These are phyloP conservation scores for Colletotrichum sp. DNA, from an alignment of 2,329 filamentous ascomycete genomes.

Conservation along the genomic window DNA sequence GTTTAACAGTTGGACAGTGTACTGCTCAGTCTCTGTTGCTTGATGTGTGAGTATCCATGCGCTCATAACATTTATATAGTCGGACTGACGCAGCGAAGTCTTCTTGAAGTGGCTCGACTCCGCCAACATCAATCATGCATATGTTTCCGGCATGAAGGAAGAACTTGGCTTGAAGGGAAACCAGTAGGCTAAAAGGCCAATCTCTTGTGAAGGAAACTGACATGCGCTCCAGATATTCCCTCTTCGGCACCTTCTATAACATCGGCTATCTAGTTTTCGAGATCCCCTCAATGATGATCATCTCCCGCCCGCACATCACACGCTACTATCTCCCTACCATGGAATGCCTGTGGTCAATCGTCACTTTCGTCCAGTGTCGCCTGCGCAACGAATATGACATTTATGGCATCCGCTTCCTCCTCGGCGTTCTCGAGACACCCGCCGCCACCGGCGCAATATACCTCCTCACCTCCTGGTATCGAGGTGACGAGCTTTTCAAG, in stretches of 20 bases:
- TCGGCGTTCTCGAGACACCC: conserved; percentile 28
- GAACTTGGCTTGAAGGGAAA: conserved; percentile 35
- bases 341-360: conserved; percentile 19
- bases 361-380: conserved; percentile 21
- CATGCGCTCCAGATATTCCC: neutral
- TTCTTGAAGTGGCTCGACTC: conserved; percentile 38
- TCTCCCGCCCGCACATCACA: conserved; percentile 17
- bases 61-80: neutral
- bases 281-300: conserved; percentile 23
- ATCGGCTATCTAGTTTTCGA: conserved; percentile 23
- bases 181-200: conserved; percentile 11
- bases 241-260: conserved; percentile 20
- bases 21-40: conserved; percentile 28
- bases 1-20: conserved; percentile 31
- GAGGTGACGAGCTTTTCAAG: conserved; percentile 42
- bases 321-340: conserved; percentile 22
- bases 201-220: neutral
- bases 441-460: conserved; percentile 24
- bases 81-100: neutral
- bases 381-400: conserved; percentile 26
- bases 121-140: conserved; percentile 33
- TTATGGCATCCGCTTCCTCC: conserved; percentile 30
- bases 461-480: conserved; percentile 34
- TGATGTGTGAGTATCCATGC: neutral
- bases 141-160: conserved; percentile 42